Conservation (phyloP, 306 rosid genomes). For the Ormosia semicastrata region DNA sequence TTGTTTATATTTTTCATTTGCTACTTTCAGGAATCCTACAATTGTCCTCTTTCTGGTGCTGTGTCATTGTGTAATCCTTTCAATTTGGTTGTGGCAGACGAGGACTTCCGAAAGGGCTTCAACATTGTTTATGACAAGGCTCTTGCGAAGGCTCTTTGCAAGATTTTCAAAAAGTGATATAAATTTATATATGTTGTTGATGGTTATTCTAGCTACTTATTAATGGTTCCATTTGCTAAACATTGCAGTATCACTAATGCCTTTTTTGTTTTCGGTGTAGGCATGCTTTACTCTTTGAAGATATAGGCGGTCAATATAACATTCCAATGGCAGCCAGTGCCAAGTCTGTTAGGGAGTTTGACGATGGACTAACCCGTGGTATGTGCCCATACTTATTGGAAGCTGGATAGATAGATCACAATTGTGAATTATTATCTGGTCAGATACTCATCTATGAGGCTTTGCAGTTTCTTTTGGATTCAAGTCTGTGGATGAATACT, state of each 20-base stretch:
- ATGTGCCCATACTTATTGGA: slow-evolving; percentile 25
- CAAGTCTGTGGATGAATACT: slow-evolving; percentile 93
- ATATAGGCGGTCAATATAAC: slow-evolving; percentile 68
- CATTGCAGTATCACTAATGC: background rate
- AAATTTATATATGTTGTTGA: slow-evolving; percentile 16
- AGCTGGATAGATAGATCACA: slow-evolving; percentile 11
- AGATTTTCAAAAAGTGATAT: slow-evolving; percentile 71
- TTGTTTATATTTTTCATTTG: slow-evolving; percentile 22
- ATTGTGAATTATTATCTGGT: slow-evolving; percentile 14
- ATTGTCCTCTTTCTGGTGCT: slow-evolving; percentile 85
- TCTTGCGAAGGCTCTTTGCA: slow-evolving; percentile 65
- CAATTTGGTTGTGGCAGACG: slow-evolving; percentile 81
- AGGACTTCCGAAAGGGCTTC: slow-evolving; percentile 89
- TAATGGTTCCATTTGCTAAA: background rate
- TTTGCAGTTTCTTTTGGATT: slow-evolving; percentile 94
- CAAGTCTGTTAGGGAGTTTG: slow-evolving; percentile 78
- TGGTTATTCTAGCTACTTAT: slow-evolving; percentile 6
- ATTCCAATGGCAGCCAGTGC: slow-evolving; percentile 72
- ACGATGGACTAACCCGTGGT: slow-evolving; percentile 93
- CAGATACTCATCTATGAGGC: slow-evolving; percentile 18
- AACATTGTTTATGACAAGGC: slow-evolving; percentile 78
- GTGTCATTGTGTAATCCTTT: slow-evolving; percentile 98
- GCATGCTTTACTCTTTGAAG: slow-evolving; percentile 82
- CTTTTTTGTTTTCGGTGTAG: slow-evolving; percentile 34
- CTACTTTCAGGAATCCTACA: slow-evolving; percentile 61